Evolutionary conservation across 1,284 basidiomycete species (phyloP).

Genomic region (Leccinum subrobustum): DNA sequence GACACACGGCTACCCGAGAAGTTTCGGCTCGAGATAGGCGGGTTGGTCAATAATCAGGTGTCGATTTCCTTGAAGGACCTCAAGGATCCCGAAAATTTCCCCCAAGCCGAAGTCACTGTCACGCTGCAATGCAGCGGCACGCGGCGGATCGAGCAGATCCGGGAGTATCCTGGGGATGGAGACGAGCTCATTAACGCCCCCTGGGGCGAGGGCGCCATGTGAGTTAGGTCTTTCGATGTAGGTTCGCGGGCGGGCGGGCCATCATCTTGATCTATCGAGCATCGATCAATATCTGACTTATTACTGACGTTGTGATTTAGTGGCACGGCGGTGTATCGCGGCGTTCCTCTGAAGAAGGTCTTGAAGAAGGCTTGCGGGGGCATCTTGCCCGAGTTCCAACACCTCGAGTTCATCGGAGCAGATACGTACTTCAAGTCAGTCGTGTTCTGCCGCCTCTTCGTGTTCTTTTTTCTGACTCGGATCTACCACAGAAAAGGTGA

Average conservation of each 20-base stretch:
- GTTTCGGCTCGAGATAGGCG: constrained; percentile 13
- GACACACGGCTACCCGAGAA: too few relatives aligned
- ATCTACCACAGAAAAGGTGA: constrained; percentile 41
- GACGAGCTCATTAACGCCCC: constrained; percentile 57
- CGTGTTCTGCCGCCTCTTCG: not conserved
- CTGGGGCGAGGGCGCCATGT: constrained; percentile 60
- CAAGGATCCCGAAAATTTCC: constrained; percentile 17
- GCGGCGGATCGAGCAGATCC: constrained; percentile 52
- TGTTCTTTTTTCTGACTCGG: not conserved
- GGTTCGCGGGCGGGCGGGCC: not conserved
- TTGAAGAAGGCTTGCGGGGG: constrained; percentile 54
- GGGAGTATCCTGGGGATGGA: constrained; percentile 55
- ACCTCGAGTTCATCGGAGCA: constrained; percentile 56
- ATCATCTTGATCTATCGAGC: not conserved
- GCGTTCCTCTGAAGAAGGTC: constrained; percentile 53
- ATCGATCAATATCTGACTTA: constrained; percentile 9
- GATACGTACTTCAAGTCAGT: constrained; percentile 59
- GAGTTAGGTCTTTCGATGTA: constrained; percentile 6
- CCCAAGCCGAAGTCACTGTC: constrained; percentile 48
- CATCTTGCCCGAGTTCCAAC: constrained; percentile 46
- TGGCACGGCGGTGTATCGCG: constrained; percentile 46
- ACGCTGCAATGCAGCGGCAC: constrained; percentile 57
- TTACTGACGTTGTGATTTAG: constrained; percentile 24
- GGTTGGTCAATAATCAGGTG: constrained; percentile 9
- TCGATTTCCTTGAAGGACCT: constrained; percentile 19